Evolutionary conservation across 2,329 filamentous ascomycete species (phyloP).

Genomic region (Rutstroemia sydowiana): DNA sequence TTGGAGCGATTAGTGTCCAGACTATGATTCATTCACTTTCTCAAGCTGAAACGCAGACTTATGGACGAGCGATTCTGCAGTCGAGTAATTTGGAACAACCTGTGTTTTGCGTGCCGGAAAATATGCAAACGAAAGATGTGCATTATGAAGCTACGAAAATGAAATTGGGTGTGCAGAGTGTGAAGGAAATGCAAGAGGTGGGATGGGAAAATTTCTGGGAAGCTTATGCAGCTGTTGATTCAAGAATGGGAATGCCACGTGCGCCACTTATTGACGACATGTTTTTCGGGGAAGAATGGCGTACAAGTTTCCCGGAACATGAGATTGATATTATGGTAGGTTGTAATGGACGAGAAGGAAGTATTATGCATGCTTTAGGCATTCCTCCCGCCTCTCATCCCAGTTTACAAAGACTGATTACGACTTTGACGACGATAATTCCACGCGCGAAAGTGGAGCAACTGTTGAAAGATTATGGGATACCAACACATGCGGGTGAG

Average conservation of each 20-base stretch:
- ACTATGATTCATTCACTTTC: slow-evolving; percentile 9
- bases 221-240: not conserved
- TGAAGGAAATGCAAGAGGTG: slow-evolving; percentile 1
- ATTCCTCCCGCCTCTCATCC: not conserved
- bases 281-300: not conserved
- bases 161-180: not conserved
- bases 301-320: not conserved
- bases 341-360: not conserved
- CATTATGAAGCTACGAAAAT: slow-evolving; percentile 4
- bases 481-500: not conserved
- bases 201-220: not conserved
- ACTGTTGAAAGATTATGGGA: not conserved
- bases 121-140: not conserved
- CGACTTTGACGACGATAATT: not conserved
- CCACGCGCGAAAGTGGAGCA: not conserved
- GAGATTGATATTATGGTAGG: not conserved
- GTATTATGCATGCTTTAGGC: not conserved
- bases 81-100: slow-evolving; percentile 6
- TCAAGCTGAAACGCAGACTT: not conserved
- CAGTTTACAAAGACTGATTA: not conserved
- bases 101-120: slow-evolving; percentile 2
- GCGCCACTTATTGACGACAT: not conserved
- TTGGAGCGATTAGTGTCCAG: slow-evolving; percentile 32
- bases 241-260: not conserved
- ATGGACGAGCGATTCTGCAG: slow-evolving; percentile 12